A percentile compares a stretch with the other conserved stretches of the same genome.
Conservation (phyloP, 306 rosid genomes). For the Corylus americana region DNA sequence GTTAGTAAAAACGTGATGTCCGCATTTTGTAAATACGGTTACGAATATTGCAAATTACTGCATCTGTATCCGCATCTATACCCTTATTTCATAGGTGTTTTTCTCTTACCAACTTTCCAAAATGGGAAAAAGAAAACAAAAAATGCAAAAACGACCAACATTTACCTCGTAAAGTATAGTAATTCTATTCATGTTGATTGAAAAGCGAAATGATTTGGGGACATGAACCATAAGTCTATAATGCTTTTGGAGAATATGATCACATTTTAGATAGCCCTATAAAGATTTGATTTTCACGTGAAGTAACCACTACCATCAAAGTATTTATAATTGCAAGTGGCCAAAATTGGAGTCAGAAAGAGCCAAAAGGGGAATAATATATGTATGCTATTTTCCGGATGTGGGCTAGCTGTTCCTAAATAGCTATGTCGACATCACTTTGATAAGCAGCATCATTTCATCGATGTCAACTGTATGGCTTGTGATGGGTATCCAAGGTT, state of each 20-base stretch:
- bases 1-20: too few species aligned
- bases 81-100: too few species aligned
- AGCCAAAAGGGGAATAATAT: neutral
- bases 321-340: slow-evolving; percentile 3
- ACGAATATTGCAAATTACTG: too few species aligned
- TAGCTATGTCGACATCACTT: neutral
- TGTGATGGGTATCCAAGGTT: slow-evolving; percentile 36
- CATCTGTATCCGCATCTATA: too few species aligned
- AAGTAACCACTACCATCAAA: neutral
- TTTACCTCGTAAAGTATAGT: too few species aligned
- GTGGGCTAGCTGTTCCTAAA: neutral
- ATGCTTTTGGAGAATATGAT: slow-evolving; percentile 4
- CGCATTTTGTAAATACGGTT: too few species aligned
- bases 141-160: too few species aligned
- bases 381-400: neutral
- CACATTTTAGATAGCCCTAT: slow-evolving; percentile 11
- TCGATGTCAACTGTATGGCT: slow-evolving; percentile 14
- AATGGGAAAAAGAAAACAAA: too few species aligned
- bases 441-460: slow-evolving; percentile 20
- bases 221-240: neutral
- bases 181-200: slow-evolving; percentile 8
- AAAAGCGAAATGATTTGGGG: slow-evolving; percentile 7
- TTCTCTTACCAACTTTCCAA: too few species aligned
- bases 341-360: slow-evolving; percentile 28
- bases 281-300: slow-evolving; percentile 6